Conservation (phyloP, 228 moss, liverwort and hornwort species). For the Sphagnum fallax region DNA sequence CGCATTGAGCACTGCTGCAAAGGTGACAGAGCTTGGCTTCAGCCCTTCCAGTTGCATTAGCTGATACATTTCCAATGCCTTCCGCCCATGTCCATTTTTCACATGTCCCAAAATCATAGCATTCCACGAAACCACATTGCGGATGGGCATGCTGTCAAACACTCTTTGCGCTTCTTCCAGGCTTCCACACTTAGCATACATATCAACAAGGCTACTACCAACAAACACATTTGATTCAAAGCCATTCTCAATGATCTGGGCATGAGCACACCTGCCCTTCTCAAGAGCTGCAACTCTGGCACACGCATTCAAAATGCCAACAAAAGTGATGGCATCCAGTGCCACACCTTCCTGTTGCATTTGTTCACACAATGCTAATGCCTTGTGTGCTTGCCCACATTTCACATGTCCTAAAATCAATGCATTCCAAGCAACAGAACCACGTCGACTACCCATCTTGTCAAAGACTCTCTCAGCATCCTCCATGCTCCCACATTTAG, state of each 20-base stretch:
- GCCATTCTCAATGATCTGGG: slow-evolving; percentile 9
- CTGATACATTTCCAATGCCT: slow-evolving; percentile 5
- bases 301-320: no score
- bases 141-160: neutral
- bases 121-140: neutral
- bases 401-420: no score
- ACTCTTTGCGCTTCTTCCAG: neutral
- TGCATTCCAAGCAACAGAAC: no score
- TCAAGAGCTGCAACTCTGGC: neutral
- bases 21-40: neutral
- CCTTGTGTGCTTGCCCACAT: no score
- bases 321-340: no score
- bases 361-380: no score
- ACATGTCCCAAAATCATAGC: slow-evolving; percentile 1
- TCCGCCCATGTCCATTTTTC: slow-evolving; percentile 4
- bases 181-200: slow-evolving; percentile 6
- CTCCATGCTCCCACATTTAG: no score
- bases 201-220: slow-evolving; percentile 13
- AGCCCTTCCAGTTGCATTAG: neutral
- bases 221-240: slow-evolving; percentile 15
- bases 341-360: no score
- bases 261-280: slow-evolving; percentile 17
- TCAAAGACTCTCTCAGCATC: no score
- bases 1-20: neutral
- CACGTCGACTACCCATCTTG: no score